Base-by-base conservation (phyloP, 2,329 filamentous ascomycete genomes). In the Aspergillus piperis region DNA sequence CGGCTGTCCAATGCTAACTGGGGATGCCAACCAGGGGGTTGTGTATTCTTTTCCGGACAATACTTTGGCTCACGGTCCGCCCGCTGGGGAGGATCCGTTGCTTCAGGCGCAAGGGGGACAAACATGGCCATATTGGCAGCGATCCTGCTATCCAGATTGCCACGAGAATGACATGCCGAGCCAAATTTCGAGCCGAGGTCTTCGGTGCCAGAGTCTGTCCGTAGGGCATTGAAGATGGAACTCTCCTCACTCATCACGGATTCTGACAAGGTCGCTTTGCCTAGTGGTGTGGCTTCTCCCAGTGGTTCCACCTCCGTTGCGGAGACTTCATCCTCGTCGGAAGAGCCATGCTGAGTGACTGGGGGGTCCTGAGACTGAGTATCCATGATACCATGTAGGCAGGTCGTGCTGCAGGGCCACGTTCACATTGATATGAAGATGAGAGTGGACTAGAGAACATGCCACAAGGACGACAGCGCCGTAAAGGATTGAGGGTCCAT, bases 151-250 rank as follows among this genome's bases (percentile, higher is more conserved):
- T 70, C 64, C 51, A 69, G 25, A 44, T 66, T 53, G n/a, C 61
- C 63, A n/a, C 63, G 53, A 38, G 63, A 57, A 6, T 54, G 50
- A 23, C 48, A 55, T 38, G 53, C 38, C 10, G 54, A 44, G n/a
- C 59, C 59, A 47, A 58, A 53, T 25, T 48, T 60, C 6, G 54
- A 60, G 19, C 54, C 38, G n/a, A 51, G 17, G 19, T 65, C 67
- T 27, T 72, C 67, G 38, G 63, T 66, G 19, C 66, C 65, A 5
- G 74, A 73, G 27, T 68, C 70, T 30, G 72, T 71, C 49, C 71
- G 61, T 41, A 70, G 61, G 7, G 77, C 77, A 63, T 78, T 71
- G 62, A 72, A 77, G 11, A 80, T 75, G 10, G 70, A 75, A 53
- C 66, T 70, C 49, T 76, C 73, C 23, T 76, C 73, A 55, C 74